Conservation (phyloP, 2,329 filamentous ascomycete genomes). For the Capronia epimyces region DNA sequence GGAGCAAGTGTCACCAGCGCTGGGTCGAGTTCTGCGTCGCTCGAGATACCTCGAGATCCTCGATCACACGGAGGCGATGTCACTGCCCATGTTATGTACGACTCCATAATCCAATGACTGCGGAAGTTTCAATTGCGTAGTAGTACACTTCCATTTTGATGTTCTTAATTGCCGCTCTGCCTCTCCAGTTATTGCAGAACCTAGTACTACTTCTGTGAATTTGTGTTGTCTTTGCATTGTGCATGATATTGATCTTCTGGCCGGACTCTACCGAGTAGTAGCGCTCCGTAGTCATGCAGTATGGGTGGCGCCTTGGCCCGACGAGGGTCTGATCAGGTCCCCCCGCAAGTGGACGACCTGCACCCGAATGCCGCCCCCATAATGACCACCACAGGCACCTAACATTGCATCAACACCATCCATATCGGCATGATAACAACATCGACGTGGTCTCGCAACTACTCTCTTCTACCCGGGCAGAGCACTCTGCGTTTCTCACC, state of each 20-base stretch:
- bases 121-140: no score
- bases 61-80: background rate
- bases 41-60: no score
- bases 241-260: no score
- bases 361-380: conserved; percentile 8
- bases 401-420: conserved; percentile 10
- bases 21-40: background rate
- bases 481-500: background rate
- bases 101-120: no score
- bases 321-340: conserved; percentile 4
- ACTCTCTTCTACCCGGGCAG: background rate
- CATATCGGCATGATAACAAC: conserved; percentile 19
- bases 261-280: no score
- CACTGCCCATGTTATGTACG: conserved; percentile 1
- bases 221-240: no score
- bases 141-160: background rate
- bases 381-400: background rate
- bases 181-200: no score
- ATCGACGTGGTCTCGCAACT: background rate
- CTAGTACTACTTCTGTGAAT: background rate
- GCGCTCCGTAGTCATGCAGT: no score
- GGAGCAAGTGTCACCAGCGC: background rate
- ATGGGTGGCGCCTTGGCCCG: background rate
- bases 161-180: background rate
- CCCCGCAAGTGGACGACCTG: conserved; percentile 13